A percentile compares a stretch with the other conserved stretches of the same genome.
Conservation (phyloP, 176 grass and related monocot species). For the Oropetium thomaeum region DNA sequence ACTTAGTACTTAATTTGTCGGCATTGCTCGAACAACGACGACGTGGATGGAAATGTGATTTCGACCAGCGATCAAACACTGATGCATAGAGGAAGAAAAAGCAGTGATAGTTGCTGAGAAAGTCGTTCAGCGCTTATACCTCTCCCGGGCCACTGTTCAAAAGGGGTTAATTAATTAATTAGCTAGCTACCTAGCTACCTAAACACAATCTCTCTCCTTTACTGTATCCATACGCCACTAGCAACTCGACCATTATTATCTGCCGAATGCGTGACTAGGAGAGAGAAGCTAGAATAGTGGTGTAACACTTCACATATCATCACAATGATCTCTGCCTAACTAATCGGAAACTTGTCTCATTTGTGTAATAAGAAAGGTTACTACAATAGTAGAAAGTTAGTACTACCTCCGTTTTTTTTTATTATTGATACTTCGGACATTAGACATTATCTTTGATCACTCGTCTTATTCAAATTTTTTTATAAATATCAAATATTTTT, state of each 20-base stretch:
- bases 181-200: not conserved
- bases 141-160: too few relatives aligned
- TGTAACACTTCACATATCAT: not conserved
- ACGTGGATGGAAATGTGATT: conserved; percentile 24
- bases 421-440: too few relatives aligned
- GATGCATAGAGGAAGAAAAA: too few relatives aligned
- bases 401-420: too few relatives aligned
- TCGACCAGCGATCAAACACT: not conserved
- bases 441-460: too few relatives aligned
- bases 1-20: not conserved
- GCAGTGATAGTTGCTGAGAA: not conserved
- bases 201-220: not conserved
- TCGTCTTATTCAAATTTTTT: too few relatives aligned
- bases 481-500: too few relatives aligned
- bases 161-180: not conserved
- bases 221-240: not conserved
- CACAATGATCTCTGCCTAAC: not conserved
- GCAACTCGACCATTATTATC: not conserved
- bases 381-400: too few relatives aligned
- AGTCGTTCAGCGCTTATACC: too few relatives aligned
- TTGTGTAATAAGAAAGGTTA: not conserved
- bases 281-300: conserved; percentile 21
- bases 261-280: not conserved
- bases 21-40: not conserved
- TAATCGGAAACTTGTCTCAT: not conserved